These are phyloP conservation scores for Nakazawaea siamensis DNA, from an alignment of 805 yeast species.

Conservation along the genomic window DNA sequence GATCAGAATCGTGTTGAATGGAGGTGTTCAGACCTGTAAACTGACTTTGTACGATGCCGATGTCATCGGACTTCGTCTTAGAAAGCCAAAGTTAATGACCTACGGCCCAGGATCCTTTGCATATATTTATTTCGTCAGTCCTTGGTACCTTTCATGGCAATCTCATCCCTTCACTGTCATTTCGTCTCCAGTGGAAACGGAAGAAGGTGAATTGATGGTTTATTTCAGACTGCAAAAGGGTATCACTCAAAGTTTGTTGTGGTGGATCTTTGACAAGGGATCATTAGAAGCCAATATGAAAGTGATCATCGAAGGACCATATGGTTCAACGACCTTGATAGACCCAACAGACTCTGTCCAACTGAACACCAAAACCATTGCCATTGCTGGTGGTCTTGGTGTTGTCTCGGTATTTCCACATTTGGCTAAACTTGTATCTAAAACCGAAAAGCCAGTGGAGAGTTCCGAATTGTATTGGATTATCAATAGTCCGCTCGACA, in stretches of 20 bases:
- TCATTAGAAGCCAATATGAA: conserved; percentile 17
- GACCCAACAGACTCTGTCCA: neutral
- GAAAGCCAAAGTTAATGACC: conserved; percentile 13
- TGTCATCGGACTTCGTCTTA: conserved; percentile 14
- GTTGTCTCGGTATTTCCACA: conserved; percentile 14
- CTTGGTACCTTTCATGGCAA: conserved; percentile 45
- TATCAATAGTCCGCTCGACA: conserved; percentile 12
- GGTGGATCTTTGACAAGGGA: conserved; percentile 12
- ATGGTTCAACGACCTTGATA: conserved; percentile 28
- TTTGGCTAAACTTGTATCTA: conserved; percentile 8
- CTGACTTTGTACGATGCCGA: conserved; percentile 10
- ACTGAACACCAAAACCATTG: conserved; percentile 15
- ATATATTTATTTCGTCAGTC: conserved; percentile 43
- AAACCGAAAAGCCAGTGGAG: neutral
- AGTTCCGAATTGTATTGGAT: conserved; percentile 13
- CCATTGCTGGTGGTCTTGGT: conserved; percentile 19
- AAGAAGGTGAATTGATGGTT: conserved; percentile 23
- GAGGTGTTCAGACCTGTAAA: conserved; percentile 15
- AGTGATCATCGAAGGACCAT: conserved; percentile 56
- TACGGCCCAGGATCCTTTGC: conserved; percentile 45
- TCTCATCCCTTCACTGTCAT: conserved; percentile 64
- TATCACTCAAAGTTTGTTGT: conserved; percentile 27
- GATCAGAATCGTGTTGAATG: conserved; percentile 20
- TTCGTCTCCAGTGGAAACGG: conserved; percentile 15
- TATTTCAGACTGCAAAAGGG: conserved; percentile 45